These are phyloP conservation scores for Aegilops longissima DNA, from an alignment of 176 grass and related monocot genomes.

Conservation along the genomic window DNA sequence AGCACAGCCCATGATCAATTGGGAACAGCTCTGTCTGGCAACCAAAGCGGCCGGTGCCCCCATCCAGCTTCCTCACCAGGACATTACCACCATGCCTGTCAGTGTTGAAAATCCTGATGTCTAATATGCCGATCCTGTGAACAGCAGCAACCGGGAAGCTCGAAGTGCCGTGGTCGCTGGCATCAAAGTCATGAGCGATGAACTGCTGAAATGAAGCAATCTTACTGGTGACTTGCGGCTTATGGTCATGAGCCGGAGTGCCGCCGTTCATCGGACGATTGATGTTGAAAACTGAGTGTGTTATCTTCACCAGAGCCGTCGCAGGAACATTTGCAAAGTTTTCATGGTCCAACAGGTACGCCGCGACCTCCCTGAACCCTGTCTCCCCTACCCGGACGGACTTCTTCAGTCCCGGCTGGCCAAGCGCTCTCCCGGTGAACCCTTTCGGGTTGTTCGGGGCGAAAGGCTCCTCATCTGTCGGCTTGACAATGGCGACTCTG, in stretches of 20 bases:
- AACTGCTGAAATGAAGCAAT: conserved; percentile 92
- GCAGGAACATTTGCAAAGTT: conserved; percentile 82
- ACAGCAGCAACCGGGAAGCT: conserved; percentile 73
- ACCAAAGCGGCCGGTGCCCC: conserved; percentile 56
- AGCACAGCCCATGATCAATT: conserved; percentile 73
- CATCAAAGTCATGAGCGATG: conserved; percentile 70
- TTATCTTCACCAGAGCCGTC: conserved; percentile 77
- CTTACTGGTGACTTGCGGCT: conserved; percentile 54
- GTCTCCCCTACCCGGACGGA: conserved; percentile 87
- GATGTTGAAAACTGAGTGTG: conserved; percentile 70
- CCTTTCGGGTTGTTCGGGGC: conserved; percentile 83
- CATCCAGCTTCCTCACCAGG: conserved; percentile 62
- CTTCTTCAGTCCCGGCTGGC: conserved; percentile 74
- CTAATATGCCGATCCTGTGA: conserved; percentile 78
- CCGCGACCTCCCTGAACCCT: conserved; percentile 85
- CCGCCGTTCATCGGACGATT: conserved; percentile 44
- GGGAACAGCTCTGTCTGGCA: conserved; percentile 67
- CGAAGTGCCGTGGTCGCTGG: conserved; percentile 73
- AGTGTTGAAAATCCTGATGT: conserved; percentile 87
- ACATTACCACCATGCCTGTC: conserved; percentile 82
- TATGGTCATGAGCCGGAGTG: conserved; percentile 41
- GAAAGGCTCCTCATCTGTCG: conserved; percentile 80
- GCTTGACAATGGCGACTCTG: conserved; percentile 81
- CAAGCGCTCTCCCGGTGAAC: conserved; percentile 69
- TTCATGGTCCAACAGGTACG: conserved; percentile 81